Percentiles rank a stretch among this genome's conserved stretches.
phyloP scores from a whole-genome alignment of 805 yeast species.

The Candida wancherniae region DNA sequence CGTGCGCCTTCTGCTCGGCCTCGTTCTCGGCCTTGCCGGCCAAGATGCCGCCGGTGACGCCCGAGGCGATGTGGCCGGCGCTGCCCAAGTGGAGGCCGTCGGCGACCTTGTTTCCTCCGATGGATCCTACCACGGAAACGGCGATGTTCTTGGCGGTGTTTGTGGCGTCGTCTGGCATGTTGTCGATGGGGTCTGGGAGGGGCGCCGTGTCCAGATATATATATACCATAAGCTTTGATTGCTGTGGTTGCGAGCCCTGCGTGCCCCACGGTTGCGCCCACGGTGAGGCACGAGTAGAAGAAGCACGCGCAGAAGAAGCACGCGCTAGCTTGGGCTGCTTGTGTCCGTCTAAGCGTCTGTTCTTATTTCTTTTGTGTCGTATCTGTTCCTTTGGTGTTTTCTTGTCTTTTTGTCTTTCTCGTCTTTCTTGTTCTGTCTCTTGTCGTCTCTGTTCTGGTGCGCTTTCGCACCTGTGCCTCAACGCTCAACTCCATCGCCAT shows the following conservation, averaged over 20 bases:
- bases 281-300: no score
- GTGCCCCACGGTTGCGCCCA: no score
- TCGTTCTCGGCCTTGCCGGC: slow-evolving; percentile 33
- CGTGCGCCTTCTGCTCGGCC: slow-evolving; percentile 17
- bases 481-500: slow-evolving; percentile 2
- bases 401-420: neutral
- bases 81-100: slow-evolving; percentile 28
- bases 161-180: slow-evolving; percentile 5
- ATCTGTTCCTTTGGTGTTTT: neutral
- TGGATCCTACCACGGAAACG: slow-evolving; percentile 34
- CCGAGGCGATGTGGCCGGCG: slow-evolving; percentile 31
- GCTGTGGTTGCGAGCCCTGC: slow-evolving; percentile 6
- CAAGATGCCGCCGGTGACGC: slow-evolving; percentile 30
- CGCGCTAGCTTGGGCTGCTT: no score
- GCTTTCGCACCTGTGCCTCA: neutral
- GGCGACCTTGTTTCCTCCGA: slow-evolving; percentile 36
- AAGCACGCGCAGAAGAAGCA: no score
- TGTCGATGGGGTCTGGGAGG: neutral
- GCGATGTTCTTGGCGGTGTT: slow-evolving; percentile 31
- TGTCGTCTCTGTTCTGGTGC: neutral
- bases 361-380: neutral
- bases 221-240: neutral
- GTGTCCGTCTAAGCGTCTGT: neutral
- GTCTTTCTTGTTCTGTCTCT: neutral
- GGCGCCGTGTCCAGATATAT: neutral